Percentiles rank a stretch among this genome's conserved stretches.
Evolutionary conservation across 1,139 yeast species (phyloP).

Genomic region (Waltiozyma sp.): DNA sequence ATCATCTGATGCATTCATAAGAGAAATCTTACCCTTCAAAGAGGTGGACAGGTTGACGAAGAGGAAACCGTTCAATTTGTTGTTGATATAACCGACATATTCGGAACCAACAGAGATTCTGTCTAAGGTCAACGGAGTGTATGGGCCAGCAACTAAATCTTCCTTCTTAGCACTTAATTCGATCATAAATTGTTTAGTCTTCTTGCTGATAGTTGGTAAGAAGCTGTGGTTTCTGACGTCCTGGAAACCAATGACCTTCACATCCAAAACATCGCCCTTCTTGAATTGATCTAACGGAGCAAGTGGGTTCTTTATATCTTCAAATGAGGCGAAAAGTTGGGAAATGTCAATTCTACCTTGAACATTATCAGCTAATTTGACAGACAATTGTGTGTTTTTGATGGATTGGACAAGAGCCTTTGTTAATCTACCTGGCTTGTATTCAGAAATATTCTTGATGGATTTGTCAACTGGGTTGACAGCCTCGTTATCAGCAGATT

Average conservation of each 20-base stretch:
- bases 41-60: slow-evolving; percentile 68
- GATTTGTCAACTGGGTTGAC: slow-evolving; percentile 53
- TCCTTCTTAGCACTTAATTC: slow-evolving; percentile 53
- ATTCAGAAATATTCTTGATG: slow-evolving; percentile 39
- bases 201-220: slow-evolving; percentile 55
- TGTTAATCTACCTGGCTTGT: slow-evolving; percentile 48
- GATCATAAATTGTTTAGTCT: slow-evolving; percentile 43
- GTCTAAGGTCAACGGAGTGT: slow-evolving; percentile 35
- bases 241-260: slow-evolving; percentile 66
- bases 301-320: slow-evolving; percentile 45
- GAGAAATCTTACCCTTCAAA: slow-evolving; percentile 55
- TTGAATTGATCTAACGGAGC: slow-evolving; percentile 54
- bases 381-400: slow-evolving; percentile 66
- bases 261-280: slow-evolving; percentile 47
- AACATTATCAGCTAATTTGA: slow-evolving; percentile 65
- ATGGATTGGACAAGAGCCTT: slow-evolving; percentile 51
- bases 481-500: slow-evolving; percentile 7
- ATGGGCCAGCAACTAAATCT: slow-evolving; percentile 21
- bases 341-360: slow-evolving; percentile 76
- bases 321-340: slow-evolving; percentile 46
- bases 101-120: slow-evolving; percentile 38
- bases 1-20: slow-evolving; percentile 54
- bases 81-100: slow-evolving; percentile 56
- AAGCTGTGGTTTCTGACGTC: slow-evolving; percentile 63
- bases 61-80: slow-evolving; percentile 43